Evolutionary conservation across 1,139 yeast species (phyloP).

Genomic region (Kodamaea suecica): DNA sequence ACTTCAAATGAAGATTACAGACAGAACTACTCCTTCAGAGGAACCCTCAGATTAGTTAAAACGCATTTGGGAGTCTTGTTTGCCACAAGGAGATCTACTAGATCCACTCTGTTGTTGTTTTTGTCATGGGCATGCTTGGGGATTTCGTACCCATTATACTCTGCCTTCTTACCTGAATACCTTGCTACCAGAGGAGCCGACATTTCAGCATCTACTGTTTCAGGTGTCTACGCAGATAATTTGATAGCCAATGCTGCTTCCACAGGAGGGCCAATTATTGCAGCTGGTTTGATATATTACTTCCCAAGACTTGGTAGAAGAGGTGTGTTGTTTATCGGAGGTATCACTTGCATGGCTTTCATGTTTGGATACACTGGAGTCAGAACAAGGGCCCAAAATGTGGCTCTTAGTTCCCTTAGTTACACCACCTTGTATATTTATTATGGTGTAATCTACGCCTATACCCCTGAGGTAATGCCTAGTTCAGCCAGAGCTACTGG

Average conservation of each 20-base stretch:
- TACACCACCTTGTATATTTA: slow-evolving; percentile 14
- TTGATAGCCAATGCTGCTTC: slow-evolving; percentile 12
- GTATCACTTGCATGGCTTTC: slow-evolving; percentile 13
- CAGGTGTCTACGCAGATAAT: slow-evolving; percentile 12
- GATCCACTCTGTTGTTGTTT: slow-evolving; percentile 26
- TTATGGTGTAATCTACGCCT: slow-evolving; percentile 13
- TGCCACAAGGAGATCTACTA: slow-evolving; percentile 19
- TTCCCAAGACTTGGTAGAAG: slow-evolving; percentile 12
- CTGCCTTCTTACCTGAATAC: slow-evolving; percentile 31
- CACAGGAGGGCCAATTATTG: slow-evolving; percentile 14
- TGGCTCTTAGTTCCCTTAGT: slow-evolving; percentile 12
- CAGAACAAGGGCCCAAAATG: slow-evolving; percentile 10
- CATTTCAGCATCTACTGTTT: slow-evolving; percentile 20
- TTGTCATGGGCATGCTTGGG: slow-evolving; percentile 33
- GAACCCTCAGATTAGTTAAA: slow-evolving; percentile 18
- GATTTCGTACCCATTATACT: slow-evolving; percentile 32
- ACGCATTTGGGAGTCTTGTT: slow-evolving; percentile 28
- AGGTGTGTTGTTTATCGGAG: slow-evolving; percentile 14
- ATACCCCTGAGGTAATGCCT: slow-evolving; percentile 16
- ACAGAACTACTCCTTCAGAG: slow-evolving; percentile 2
- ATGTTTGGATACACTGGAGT: slow-evolving; percentile 15
- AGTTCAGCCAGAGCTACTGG: slow-evolving; percentile 14
- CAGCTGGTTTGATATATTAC: slow-evolving; percentile 10
- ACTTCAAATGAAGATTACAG: slow-evolving; percentile 18
- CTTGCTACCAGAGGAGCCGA: slow-evolving; percentile 36